phyloP scores from a whole-genome alignment of 2,329 filamentous ascomycete species.

The Rhexocercosporidium sp. region DNA sequence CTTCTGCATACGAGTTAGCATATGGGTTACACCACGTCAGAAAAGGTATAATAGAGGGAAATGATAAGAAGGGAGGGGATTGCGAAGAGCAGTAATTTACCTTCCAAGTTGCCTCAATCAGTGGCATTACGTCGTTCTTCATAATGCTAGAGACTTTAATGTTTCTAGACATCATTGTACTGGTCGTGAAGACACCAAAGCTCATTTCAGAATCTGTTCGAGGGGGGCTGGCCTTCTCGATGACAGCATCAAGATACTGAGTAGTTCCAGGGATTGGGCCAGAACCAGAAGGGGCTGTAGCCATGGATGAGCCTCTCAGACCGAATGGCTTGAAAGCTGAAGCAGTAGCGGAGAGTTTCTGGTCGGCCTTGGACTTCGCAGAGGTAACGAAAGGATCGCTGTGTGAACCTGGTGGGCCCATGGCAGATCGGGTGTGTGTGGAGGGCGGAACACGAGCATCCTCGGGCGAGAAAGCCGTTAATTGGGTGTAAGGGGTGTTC shows the following conservation, averaged over 20 bases:
- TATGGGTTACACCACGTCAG: conserved; percentile 7
- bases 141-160: conserved; percentile 38
- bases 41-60: neutral
- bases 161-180: conserved; percentile 35
- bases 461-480: conserved; percentile 68
- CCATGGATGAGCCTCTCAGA: conserved; percentile 13
- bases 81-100: conserved; percentile 25
- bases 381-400: conserved; percentile 56
- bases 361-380: conserved; percentile 43
- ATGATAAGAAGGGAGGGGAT: no score
- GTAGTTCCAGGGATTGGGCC: conserved; percentile 22
- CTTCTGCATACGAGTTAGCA: conserved; percentile 21
- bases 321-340: conserved; percentile 62
- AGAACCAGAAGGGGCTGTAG: neutral
- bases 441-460: conserved; percentile 42
- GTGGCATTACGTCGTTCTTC: conserved; percentile 24
- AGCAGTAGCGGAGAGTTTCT: conserved; percentile 67
- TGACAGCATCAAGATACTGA: conserved; percentile 21
- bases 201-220: conserved; percentile 1
- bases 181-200: conserved; percentile 37
- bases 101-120: conserved; percentile 30
- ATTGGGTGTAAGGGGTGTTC: conserved; percentile 67
- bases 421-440: conserved; percentile 29
- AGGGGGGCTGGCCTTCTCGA: conserved; percentile 6
- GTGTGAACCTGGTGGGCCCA: conserved; percentile 30